Base-by-base conservation (phyloP, 495 filamentous ascomycete genomes). In the Aspergillus egyptiacus region DNA sequence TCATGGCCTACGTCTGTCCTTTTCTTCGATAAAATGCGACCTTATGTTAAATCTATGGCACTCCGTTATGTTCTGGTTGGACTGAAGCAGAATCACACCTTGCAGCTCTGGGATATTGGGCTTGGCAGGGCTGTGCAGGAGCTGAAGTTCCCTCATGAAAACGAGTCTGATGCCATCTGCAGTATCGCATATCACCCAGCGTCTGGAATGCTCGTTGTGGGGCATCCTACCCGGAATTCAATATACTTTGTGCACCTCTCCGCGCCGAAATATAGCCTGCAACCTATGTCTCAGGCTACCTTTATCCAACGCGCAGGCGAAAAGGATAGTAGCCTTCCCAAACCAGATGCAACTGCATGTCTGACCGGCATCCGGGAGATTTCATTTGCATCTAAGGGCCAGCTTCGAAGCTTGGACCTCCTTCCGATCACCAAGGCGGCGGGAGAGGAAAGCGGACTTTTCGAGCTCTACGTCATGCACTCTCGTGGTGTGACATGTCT, bases 61-160 rank as follows among this genome's bases (percentile, higher is more conserved):
- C 70, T 94, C 49, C 79, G 94, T 50, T 99, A 97, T 70, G 82
- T 97, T 67, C 79, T 99, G 50, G 91, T 99, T 41, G 94, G 94
- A 51, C 86, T 96, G 76, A 97, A 96, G 71, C 94, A 97, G 65
- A 99, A 99, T 65, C 94, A 99, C 70, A 93, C 90, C 39, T 82
- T 99, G 51, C 94, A 99, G 72, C 78, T 99, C 48, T 99, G 94
- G 94, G 94, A 99, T 78, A 86, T 99, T 65, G 87, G 86, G 47
- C 81, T 99, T 5, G 83, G 83, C 46, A 96, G 94, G 71, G 85
- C 91, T 23, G 93, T 99, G 39, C 90, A 97, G 65, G 94, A 99
- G 71, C 79, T 97, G 58, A 89, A 91, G 65, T 84, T 99, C 50
- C 94, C 94, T 5, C 94, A 99, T 61, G 85, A 86, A 69, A 95